Percentiles rank a stretch among this genome's conserved stretches.
These are phyloP conservation scores for Nothomitra cinnamomea DNA, from an alignment of 2,329 filamentous ascomycete species.

Conservation along the genomic window DNA sequence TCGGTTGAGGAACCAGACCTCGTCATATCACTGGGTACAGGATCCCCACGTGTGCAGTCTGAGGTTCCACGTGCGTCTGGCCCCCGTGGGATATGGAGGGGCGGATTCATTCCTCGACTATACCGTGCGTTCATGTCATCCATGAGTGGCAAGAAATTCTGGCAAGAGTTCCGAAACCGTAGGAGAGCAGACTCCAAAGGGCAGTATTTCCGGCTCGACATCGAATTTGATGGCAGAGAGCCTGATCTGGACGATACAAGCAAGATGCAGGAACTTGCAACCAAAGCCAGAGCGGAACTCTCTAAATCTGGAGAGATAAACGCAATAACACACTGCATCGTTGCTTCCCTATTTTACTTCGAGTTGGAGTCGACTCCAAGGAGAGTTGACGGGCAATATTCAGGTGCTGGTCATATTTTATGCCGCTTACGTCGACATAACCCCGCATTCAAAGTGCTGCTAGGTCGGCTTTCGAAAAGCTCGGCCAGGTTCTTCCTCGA, in stretches of 20 bases:
- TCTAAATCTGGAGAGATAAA: constrained; percentile 11
- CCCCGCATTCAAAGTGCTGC: constrained; percentile 9
- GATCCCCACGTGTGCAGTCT: constrained; percentile 9
- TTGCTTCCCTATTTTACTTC: constrained; percentile 14
- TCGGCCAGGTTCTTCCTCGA: constrained; percentile 12
- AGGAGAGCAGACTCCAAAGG: constrained; percentile 7
- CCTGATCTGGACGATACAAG: constrained; percentile 5
- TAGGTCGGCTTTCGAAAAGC: constrained; percentile 9
- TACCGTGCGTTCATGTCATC: constrained; percentile 10
- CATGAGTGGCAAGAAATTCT: constrained; percentile 8
- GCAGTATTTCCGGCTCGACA: constrained; percentile 11
- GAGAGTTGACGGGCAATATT: constrained; percentile 11
- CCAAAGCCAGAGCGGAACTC: constrained; percentile 8
- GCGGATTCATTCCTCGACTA: constrained; percentile 11
- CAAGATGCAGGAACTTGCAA: constrained; percentile 12
- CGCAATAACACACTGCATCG: constrained; percentile 11
- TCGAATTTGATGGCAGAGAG: constrained; percentile 10
- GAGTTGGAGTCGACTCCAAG: constrained; percentile 11
- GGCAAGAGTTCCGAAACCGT: neutral
- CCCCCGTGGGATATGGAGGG: constrained; percentile 9
- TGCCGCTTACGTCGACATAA: constrained; percentile 9
- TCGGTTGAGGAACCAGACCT: constrained; percentile 10
- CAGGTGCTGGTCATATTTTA: constrained; percentile 12
- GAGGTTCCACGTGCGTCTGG: neutral
- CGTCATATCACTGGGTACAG: constrained; percentile 11